Percentiles rank a stretch among this genome's conserved stretches.
These are phyloP conservation scores for Calonectria multiphialidica DNA, from an alignment of 2,329 filamentous ascomycete genomes.

Conservation along the genomic window DNA sequence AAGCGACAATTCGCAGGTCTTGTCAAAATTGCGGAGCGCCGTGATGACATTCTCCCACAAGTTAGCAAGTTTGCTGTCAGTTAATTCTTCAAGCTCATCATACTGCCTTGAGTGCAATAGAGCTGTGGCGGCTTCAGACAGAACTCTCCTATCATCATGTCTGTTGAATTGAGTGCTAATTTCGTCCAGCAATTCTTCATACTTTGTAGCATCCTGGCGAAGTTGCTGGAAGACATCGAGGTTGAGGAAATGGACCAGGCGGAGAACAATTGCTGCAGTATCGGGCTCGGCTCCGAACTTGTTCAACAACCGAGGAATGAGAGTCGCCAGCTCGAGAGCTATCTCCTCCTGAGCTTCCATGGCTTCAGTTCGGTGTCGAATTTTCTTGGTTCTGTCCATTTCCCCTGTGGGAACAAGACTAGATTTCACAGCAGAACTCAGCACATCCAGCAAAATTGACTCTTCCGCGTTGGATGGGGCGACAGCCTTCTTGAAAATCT, in stretches of 20 bases:
- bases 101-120: slow-evolving; percentile 88
- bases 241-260: slow-evolving; percentile 87
- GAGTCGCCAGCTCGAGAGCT: slow-evolving; percentile 79
- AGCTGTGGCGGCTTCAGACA: slow-evolving; percentile 85
- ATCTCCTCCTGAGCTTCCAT: slow-evolving; percentile 82
- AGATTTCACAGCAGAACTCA: slow-evolving; percentile 85
- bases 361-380: slow-evolving; percentile 71
- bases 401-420: slow-evolving; percentile 77
- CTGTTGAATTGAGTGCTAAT: slow-evolving; percentile 94
- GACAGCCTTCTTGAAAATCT: slow-evolving; percentile 77
- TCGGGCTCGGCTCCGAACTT: slow-evolving; percentile 93
- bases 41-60: slow-evolving; percentile 89
- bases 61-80: slow-evolving; percentile 81
- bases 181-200: slow-evolving; percentile 86
- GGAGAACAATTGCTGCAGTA: slow-evolving; percentile 86
- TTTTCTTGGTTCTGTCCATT: slow-evolving; percentile 70
- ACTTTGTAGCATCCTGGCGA: slow-evolving; percentile 85
- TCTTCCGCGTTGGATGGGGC: slow-evolving; percentile 84
- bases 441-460: slow-evolving; percentile 85
- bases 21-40: slow-evolving; percentile 77
- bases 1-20: slow-evolving; percentile 77
- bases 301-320: slow-evolving; percentile 88
- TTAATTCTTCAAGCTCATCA: slow-evolving; percentile 88
- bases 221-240: slow-evolving; percentile 90
- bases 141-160: slow-evolving; percentile 88